These are phyloP conservation scores for Heracleum sosnowskyi DNA, from an alignment of 129 eudicot species.

Conservation along the genomic window DNA sequence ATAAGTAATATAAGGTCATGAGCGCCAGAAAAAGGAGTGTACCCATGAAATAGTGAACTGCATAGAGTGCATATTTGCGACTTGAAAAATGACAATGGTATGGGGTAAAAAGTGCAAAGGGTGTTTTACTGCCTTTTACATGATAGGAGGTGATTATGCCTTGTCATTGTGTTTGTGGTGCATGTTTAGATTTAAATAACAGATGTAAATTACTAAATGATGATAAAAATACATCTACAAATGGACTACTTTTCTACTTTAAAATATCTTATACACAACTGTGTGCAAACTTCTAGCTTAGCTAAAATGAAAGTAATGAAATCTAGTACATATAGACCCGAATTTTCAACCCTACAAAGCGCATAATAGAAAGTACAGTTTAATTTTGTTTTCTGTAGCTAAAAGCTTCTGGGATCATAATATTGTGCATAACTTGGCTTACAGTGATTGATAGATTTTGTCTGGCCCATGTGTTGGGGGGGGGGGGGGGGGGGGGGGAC, in stretches of 20 bases:
- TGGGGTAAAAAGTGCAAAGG: background rate
- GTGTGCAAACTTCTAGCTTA: background rate
- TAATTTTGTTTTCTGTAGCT: background rate
- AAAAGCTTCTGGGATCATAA: slow-evolving; percentile 2
- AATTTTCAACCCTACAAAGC: background rate
- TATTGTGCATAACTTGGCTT: background rate
- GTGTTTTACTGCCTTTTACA: background rate
- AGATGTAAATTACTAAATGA: background rate
- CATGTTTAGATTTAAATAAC: background rate
- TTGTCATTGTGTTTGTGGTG: background rate
- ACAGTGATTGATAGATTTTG: slow-evolving; percentile 1
- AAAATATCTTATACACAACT: background rate
- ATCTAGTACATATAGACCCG: background rate
- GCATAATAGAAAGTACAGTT: background rate
- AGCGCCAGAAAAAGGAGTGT: background rate
- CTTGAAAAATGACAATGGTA: background rate
- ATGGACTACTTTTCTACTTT: background rate
- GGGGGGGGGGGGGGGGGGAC: background rate
- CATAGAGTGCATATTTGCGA: background rate
- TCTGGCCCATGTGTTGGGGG: background rate
- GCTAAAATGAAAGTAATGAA: background rate
- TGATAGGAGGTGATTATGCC: background rate
- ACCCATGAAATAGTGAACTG: background rate
- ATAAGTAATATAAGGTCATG: background rate
- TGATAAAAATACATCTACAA: background rate